These are phyloP conservation scores for Amborella trichopoda DNA, from an alignment of 164 flowering plant species.

Conservation along the genomic window DNA sequence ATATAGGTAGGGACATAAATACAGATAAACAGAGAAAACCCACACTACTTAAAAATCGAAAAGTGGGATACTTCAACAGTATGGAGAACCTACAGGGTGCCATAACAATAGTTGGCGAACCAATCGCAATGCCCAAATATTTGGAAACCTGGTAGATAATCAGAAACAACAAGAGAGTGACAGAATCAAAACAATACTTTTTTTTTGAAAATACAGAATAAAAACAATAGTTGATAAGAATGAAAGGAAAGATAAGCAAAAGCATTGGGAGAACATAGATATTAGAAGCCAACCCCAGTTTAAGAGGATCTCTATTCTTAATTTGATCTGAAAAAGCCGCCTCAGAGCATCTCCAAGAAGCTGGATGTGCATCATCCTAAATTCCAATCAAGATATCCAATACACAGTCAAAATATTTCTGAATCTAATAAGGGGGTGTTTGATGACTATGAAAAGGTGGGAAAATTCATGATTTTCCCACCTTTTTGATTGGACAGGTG, in stretches of 20 bases:
- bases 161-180: too few species aligned
- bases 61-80: background rate
- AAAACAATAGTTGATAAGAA: background rate
- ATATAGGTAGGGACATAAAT: background rate
- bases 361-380: conserved; percentile 59
- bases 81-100: conserved; percentile 68
- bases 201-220: background rate
- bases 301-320: conserved; percentile 81
- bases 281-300: conserved; percentile 54
- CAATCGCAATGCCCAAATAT: conserved; percentile 73
- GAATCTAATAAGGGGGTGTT: too few species aligned
- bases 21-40: background rate
- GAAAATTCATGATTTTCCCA: background rate
- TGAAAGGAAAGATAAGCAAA: background rate
- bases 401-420: conserved; percentile 1
- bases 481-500: background rate
- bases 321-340: conserved; percentile 66
- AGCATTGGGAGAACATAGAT: background rate
- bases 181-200: background rate
- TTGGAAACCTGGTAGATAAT: conserved; percentile 97
- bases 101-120: conserved; percentile 75
- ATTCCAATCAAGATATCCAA: conserved; percentile 10
- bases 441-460: background rate
- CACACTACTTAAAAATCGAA: background rate
- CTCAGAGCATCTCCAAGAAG: conserved; percentile 98